A percentile compares a stretch with the other conserved stretches of the same genome.
phyloP scores from a whole-genome alignment of 352 stramenopile species.

The Pythium scleroteichum region DNA sequence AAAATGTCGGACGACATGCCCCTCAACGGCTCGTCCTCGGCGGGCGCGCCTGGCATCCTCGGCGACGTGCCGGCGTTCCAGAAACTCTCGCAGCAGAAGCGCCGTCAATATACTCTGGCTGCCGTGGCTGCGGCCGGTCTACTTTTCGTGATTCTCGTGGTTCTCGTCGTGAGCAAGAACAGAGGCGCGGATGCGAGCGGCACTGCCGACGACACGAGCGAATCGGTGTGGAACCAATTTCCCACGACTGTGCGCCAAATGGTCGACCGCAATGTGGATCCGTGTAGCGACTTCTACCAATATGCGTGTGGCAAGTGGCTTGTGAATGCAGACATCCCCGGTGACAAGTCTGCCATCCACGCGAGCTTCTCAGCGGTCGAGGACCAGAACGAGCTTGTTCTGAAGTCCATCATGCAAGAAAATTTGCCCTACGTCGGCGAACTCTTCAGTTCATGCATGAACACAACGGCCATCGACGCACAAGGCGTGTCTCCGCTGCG shows the following conservation, averaged over 20 bases:
- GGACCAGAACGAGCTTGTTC: constrained; percentile 38
- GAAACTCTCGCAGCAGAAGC: constrained; percentile 23
- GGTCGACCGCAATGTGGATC: constrained; percentile 32
- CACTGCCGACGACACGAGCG: constrained; percentile 4
- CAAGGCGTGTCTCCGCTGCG: constrained; percentile 39
- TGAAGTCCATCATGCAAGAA: constrained; percentile 39
- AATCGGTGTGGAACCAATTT: constrained; percentile 24
- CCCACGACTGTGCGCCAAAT: constrained; percentile 27
- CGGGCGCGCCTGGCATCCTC: constrained; percentile 11
- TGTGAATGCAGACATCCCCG: constrained; percentile 32
- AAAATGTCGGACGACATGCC: constrained; percentile 33
- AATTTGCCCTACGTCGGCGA: constrained; percentile 40
- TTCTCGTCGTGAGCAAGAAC: constrained; percentile 25
- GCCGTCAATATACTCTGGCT: constrained; percentile 23
- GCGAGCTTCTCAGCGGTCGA: constrained; percentile 36
- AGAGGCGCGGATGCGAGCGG: background rate
- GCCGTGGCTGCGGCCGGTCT: constrained; percentile 18
- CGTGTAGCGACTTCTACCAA: constrained; percentile 48
- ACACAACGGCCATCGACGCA: constrained; percentile 41
- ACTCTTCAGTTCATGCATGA: constrained; percentile 45
- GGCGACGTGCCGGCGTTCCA: constrained; percentile 27
- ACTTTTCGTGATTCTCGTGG: constrained; percentile 28
- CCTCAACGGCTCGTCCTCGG: constrained; percentile 23
- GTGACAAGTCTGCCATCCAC: constrained; percentile 26
- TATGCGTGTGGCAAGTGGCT: constrained; percentile 42